Evolutionary conservation across 2,329 filamentous ascomycete genomes (phyloP).

Genomic region (Fusarium falciforme): DNA sequence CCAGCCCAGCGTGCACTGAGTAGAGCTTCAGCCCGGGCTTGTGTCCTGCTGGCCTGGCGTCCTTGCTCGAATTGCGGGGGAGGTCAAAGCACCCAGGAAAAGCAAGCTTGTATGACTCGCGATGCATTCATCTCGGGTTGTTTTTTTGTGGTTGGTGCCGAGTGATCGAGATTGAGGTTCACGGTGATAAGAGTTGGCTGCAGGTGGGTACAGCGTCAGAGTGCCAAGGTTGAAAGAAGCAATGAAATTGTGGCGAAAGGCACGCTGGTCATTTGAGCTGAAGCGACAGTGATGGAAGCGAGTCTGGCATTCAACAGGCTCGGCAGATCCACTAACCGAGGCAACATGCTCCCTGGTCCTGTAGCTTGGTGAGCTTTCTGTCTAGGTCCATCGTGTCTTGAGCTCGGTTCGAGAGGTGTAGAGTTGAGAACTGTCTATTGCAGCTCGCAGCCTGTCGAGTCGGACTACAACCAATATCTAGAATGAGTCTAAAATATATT

Average conservation of each 20-base stretch:
- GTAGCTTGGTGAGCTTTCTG: background rate
- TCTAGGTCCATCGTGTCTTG: background rate
- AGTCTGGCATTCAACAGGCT: background rate
- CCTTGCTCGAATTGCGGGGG: background rate
- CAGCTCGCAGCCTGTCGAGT: background rate
- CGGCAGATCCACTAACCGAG: background rate
- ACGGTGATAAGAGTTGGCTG: background rate
- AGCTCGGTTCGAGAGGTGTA: background rate
- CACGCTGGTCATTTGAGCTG: background rate
- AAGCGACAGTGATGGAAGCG: background rate
- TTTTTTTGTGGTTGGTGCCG: background rate
- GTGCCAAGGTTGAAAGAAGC: constrained; percentile 10
- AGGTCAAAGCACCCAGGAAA: background rate
- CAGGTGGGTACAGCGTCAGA: background rate
- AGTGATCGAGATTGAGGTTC: background rate
- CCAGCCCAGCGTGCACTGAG: background rate
- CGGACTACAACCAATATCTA: background rate
- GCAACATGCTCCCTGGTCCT: background rate
- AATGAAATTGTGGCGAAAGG: background rate
- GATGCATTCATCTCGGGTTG: background rate
- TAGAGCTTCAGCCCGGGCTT: background rate
- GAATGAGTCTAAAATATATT: too few relatives aligned
- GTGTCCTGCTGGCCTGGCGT: background rate
- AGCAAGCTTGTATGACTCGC: constrained; percentile 3
- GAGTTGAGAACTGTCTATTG: background rate